Evolutionary conservation across 306 rosid genomes (phyloP), one percentile per base, ranked within the genome.

Genomic region (Coriaria nepalensis): DNA sequence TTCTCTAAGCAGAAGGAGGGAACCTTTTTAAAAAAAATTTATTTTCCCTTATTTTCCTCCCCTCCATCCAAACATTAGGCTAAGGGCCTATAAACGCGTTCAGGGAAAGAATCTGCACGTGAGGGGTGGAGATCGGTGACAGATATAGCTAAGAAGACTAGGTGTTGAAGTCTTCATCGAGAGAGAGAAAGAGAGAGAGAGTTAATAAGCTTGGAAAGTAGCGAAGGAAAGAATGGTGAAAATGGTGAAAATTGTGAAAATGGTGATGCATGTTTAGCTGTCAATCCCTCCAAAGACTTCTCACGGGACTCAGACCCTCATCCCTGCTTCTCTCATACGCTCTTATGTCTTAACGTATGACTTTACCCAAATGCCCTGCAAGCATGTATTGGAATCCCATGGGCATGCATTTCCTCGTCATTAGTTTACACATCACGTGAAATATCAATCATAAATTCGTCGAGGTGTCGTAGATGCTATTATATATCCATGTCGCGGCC

Each of bases 281-380:
- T 83, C 87, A 79, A 82, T 75, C 78, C 86, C 69, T 72, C 77
- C 82, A 72, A 77, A 53, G 49, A 44, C 57, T 33, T 59, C 60
- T 69, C 83, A 75, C 81, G 81, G 81, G 80, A 45, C 57, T 70
- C 38, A 33, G 33, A 13, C 10, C 37, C n/a, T 13, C 47, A 20
- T 44, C 57, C 57, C 57, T 20, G 29, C 29, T 20, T 1, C 29
- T 20, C 29, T 20, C 29, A 20, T 1, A 20, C 29, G 3, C 29
- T 20, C 29, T 20, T 20, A 20, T 20, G 29, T 20, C 29, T 20
- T 20, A 20, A 20, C 3, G 29, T 20, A 3, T 1, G 3, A 20
- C 29, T 20, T 40, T 29, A 7, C 47, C 4, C 39, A 53, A 40
- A 10, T 40, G 20, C 10, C 57, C 45, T 49, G 29, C 29, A 20